A percentile compares a stretch with the other conserved stretches of the same genome.
Evolutionary conservation across 805 yeast genomes (phyloP).

Genomic region (Saccharomycopsis fodiens): DNA sequence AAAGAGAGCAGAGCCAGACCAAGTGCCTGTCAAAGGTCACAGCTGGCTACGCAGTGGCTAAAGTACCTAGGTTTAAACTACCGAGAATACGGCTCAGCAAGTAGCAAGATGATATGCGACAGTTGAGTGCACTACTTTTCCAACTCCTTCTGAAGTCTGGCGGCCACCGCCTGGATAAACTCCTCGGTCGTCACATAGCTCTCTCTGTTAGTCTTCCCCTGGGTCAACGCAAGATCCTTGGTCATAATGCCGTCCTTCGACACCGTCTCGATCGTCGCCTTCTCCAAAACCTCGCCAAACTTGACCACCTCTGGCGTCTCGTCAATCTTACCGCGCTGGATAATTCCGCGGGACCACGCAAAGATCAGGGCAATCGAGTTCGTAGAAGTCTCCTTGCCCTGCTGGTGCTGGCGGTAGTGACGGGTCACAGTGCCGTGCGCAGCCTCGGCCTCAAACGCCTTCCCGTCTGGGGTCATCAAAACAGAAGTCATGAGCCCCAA

Average conservation of each 20-base stretch:
- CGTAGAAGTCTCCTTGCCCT: conserved; percentile 77
- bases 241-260: conserved; percentile 73
- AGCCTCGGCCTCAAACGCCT: conserved; percentile 79
- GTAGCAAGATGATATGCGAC: too few species aligned
- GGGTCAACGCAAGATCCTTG: conserved; percentile 70
- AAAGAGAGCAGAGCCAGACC: too few species aligned
- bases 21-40: too few species aligned
- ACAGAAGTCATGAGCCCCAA: conserved; percentile 81
- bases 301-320: conserved; percentile 60
- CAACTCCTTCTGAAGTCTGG: conserved; percentile 31
- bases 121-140: too few species aligned
- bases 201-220: conserved; percentile 52
- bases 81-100: too few species aligned
- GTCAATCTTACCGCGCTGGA: conserved; percentile 75
- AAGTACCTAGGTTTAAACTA: too few species aligned
- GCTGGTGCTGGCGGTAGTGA: conserved; percentile 76
- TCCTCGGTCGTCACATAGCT: conserved; percentile 68
- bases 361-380: conserved; percentile 81
- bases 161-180: conserved; percentile 71
- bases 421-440: conserved; percentile 87
- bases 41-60: too few species aligned
- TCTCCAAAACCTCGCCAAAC: conserved; percentile 59
- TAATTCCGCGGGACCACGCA: conserved; percentile 82
- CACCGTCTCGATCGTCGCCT: conserved; percentile 65
- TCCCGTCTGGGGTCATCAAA: conserved; percentile 77